Evolutionary conservation across 1,139 yeast species (phyloP).

Genomic region (Candida freyschussii): DNA sequence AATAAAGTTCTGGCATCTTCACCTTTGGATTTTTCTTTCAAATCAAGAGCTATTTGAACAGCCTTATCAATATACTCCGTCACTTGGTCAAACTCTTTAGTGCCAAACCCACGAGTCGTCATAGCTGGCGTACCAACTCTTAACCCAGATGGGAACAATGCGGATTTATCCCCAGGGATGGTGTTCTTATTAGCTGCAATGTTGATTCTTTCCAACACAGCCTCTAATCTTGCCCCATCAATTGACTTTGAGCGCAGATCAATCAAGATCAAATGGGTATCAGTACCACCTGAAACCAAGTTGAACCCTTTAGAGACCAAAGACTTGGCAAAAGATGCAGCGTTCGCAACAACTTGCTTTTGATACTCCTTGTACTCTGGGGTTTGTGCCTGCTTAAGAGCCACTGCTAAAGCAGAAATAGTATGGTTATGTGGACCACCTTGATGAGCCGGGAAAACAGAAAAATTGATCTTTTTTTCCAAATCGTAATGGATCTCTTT

Average conservation of each 20-base stretch:
- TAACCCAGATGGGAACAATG: conserved; percentile 90
- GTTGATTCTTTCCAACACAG: conserved; percentile 82
- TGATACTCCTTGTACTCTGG: conserved; percentile 89
- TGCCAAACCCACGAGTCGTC: conserved; percentile 93
- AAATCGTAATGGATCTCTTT: conserved; percentile 82
- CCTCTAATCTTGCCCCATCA: conserved; percentile 95
- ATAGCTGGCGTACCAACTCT: conserved; percentile 98
- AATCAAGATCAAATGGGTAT: conserved; percentile 85
- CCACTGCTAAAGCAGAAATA: conserved; percentile 91
- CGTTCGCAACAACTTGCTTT: conserved; percentile 73
- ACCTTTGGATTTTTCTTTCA: conserved; percentile 59
- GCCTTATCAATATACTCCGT: conserved; percentile 77
- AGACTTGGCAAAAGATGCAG: conserved; percentile 69
- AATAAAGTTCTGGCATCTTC: conserved; percentile 58
- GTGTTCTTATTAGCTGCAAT: conserved; percentile 96
- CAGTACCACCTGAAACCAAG: conserved; percentile 90
- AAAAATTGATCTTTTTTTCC: conserved; percentile 86
- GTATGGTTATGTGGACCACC: conserved; percentile 99
- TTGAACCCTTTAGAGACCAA: conserved; percentile 64
- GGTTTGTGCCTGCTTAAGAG: conserved; percentile 80
- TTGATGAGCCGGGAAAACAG: conserved; percentile 98
- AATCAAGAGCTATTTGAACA: conserved; percentile 56
- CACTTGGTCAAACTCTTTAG: conserved; percentile 71
- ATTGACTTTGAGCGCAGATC: conserved; percentile 79
- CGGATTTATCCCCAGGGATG: conserved; percentile 93